Percentiles rank a stretch among this genome's conserved stretches.
Evolutionary conservation across 768 basidiomycete species (phyloP).

Genomic region (Trametes cinnabarina): DNA sequence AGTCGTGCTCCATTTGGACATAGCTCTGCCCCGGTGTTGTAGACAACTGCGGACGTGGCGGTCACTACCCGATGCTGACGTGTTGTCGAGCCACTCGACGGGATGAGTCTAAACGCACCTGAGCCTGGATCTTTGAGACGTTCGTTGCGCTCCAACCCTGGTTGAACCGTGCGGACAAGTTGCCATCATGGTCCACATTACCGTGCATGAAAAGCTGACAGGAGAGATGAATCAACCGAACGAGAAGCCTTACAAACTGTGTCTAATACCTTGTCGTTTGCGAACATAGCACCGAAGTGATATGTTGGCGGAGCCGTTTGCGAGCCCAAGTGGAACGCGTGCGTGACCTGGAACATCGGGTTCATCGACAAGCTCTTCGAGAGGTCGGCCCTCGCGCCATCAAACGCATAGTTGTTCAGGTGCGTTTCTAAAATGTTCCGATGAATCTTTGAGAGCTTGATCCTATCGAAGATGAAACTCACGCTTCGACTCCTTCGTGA

Average conservation of each 20-base stretch:
- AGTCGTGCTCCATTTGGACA: conserved; percentile 93
- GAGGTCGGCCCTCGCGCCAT: conserved; percentile 95
- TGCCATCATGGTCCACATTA: conserved; percentile 90
- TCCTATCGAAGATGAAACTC: conserved; percentile 25
- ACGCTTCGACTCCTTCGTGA: conserved; percentile 94
- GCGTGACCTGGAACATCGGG: conserved; percentile 98
- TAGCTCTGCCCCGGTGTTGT: conserved; percentile 79
- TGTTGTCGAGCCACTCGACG: not conserved
- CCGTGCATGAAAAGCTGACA: conserved; percentile 88
- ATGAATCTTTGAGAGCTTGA: conserved; percentile 1
- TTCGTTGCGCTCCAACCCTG: conserved; percentile 79
- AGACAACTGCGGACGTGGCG: conserved; percentile 56
- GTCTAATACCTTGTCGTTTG: conserved; percentile 65
- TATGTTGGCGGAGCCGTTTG: conserved; percentile 83
- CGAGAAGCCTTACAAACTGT: not conserved
- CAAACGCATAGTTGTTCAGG: conserved; percentile 92
- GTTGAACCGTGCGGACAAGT: conserved; percentile 84
- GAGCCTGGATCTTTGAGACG: conserved; percentile 83
- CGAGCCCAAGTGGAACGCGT: conserved; percentile 90
- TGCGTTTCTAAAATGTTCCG: conserved; percentile 64
- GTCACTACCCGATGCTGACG: conserved; percentile 12
- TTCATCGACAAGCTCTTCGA: conserved; percentile 89
- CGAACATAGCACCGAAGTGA: conserved; percentile 93
- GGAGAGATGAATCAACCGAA: conserved; percentile 27
- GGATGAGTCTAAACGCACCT: conserved; percentile 50